Percentiles rank a stretch among this genome's conserved stretches.
phyloP scores from a whole-genome alignment of 2,329 filamentous ascomycete genomes.

The Monilinia laxa region DNA sequence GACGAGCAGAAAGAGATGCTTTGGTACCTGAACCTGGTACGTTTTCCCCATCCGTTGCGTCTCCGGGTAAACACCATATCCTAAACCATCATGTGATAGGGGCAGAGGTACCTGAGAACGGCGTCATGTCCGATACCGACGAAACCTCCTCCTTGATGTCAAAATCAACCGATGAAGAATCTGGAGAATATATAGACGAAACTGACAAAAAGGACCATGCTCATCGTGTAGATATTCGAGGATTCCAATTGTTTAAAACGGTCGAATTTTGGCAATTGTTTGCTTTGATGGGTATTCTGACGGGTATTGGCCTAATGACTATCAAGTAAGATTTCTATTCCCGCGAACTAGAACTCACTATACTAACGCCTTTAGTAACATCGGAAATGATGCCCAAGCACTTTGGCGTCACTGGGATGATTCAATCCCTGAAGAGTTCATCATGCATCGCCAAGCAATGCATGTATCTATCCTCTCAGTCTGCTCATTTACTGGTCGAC shows the following conservation, averaged over 20 bases:
- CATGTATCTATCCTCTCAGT: constrained; percentile 94
- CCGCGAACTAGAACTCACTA: neutral
- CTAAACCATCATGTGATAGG: constrained; percentile 38
- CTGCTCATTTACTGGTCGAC: constrained; percentile 78
- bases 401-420: constrained; percentile 86
- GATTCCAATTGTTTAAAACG: constrained; percentile 68
- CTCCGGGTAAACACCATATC: constrained; percentile 36
- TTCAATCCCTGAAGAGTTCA: constrained; percentile 67
- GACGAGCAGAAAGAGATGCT: constrained; percentile 42
- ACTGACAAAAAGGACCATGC: constrained; percentile 65
- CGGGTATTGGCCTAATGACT: constrained; percentile 94
- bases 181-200: constrained; percentile 47
- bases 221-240: constrained; percentile 87
- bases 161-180: constrained; percentile 49
- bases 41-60: constrained; percentile 45
- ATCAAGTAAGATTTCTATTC: constrained; percentile 74
- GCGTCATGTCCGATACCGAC: constrained; percentile 50
- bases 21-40: constrained; percentile 62
- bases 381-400: constrained; percentile 83
- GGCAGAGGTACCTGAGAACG: constrained; percentile 35
- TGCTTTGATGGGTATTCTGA: constrained; percentile 81
- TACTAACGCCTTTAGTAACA: constrained; percentile 63
- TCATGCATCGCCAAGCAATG: constrained; percentile 79
- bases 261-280: constrained; percentile 92
- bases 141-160: constrained; percentile 82